Percentiles rank a stretch among this genome's conserved stretches.
These are phyloP conservation scores for Penicillium sp. DNA, from an alignment of 2,329 filamentous ascomycete genomes.

Conservation along the genomic window DNA sequence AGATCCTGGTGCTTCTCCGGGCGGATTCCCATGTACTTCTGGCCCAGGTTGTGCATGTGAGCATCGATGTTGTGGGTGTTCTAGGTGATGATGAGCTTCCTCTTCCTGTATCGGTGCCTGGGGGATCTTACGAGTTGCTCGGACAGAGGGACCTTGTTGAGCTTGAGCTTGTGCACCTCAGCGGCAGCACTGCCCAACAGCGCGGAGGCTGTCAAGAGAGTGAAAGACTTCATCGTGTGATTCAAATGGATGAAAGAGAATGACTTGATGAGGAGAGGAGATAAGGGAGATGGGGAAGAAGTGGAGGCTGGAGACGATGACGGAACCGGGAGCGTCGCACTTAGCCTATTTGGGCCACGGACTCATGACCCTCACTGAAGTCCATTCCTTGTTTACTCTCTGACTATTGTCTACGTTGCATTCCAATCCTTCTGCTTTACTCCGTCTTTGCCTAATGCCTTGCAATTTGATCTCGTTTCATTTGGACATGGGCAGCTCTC, in stretches of 20 bases:
- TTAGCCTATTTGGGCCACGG: conserved; percentile 6
- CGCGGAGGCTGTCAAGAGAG: conserved; percentile 75
- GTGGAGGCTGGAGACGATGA: conserved; percentile 28
- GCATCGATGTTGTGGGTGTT: conserved; percentile 75
- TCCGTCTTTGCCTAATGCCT: neutral
- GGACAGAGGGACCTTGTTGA: conserved; percentile 90
- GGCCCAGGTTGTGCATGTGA: conserved; percentile 79
- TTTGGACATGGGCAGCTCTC: neutral
- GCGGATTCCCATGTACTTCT: conserved; percentile 93
- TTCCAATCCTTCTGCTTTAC: neutral
- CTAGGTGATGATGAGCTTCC: conserved; percentile 47
- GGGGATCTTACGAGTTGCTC: conserved; percentile 79
- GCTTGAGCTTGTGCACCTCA: conserved; percentile 92
- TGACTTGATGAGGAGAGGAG: conserved; percentile 26
- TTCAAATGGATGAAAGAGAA: conserved; percentile 18
- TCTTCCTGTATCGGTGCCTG: conserved; percentile 2
- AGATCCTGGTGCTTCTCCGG: conserved; percentile 71
- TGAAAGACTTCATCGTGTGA: conserved; percentile 75
- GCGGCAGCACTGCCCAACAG: conserved; percentile 82
- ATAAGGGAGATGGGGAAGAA: conserved; percentile 31
- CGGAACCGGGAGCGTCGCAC: conserved; percentile 27
- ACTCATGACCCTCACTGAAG: conserved; percentile 5
- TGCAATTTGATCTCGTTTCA: neutral
- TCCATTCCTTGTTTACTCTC: neutral
- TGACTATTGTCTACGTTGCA: neutral